Base-by-base conservation (phyloP, 1,139 yeast genomes). In the Hemisphaericaspora xylofermentans region DNA sequence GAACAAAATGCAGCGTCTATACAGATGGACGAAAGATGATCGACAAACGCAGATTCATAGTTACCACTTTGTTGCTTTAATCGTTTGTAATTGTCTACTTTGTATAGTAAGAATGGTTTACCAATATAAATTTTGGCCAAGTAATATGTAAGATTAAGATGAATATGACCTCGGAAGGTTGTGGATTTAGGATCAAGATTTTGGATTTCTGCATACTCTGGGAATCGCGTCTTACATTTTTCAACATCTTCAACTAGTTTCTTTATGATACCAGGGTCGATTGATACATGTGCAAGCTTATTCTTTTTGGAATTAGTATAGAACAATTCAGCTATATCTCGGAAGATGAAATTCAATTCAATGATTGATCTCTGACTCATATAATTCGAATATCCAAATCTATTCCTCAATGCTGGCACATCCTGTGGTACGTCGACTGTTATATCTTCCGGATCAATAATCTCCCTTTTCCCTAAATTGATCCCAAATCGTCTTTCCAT, bases 1-100 rank as follows among this genome's bases (percentile, higher is more conserved):
- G 49, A 46, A 32, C 51, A 48, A 31, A 51, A 53, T 5, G 57
- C 57, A 6, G 57, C 47, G 40, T 53, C 57, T 19, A 53, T 48
- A 32, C 57, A 53, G 6, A 51, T 48, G 1, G 56, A 51, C 3
- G 56, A 46, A 42, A 53, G 42, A 36, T 52, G 48, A 33, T 53
- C 48, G 13, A 53, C 50, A 38, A 51, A 51, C 4, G 47, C 45
- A 3, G 49, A 38, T 39, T 50, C 52, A 18, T 43, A 45, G 16
- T 33, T 35, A 9, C 49, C 46, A 25, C 39, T 41, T 15, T 38
- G 35, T 13, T 40, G 36, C 19, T 33, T 36, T 6, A 43, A 32
- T 24, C 42, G 30, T 24, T 42, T 36, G 30, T 43, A 43, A 27
- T 52, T 51, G 22, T 51, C 57, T 21, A 53, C 52, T 26, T 52